Percentiles rank a stretch among this genome's conserved stretches.
Evolutionary conservation across 2,329 filamentous ascomycete species (phyloP).

Genomic region (Biscogniauxia sp.): DNA sequence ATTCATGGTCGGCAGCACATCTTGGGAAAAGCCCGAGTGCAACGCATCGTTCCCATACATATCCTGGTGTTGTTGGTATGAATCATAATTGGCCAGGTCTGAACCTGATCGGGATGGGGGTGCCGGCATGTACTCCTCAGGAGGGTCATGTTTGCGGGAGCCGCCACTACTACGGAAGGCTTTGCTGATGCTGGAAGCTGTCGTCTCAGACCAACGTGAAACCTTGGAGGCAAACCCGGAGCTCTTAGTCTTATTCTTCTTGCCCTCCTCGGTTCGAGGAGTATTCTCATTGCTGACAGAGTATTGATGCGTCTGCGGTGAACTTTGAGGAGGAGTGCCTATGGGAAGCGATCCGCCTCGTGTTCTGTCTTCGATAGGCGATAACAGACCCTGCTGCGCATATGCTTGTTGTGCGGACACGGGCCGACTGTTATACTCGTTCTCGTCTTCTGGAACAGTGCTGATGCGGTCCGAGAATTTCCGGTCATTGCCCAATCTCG

Average conservation of each 20-base stretch:
- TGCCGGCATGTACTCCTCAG: slow-evolving; percentile 57
- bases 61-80: slow-evolving; percentile 51
- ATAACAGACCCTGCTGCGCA: slow-evolving; percentile 59
- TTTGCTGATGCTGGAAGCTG: slow-evolving; percentile 79
- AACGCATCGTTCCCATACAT: slow-evolving; percentile 61
- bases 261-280: slow-evolving; percentile 69
- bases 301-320: slow-evolving; percentile 36
- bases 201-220: slow-evolving; percentile 96
- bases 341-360: slow-evolving; percentile 54
- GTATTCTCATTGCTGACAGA: slow-evolving; percentile 77
- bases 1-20: slow-evolving; percentile 36
- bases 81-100: slow-evolving; percentile 67
- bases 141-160: slow-evolving; percentile 56
- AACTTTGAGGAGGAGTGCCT: slow-evolving; percentile 56
- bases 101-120: slow-evolving; percentile 74
- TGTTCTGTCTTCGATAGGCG: slow-evolving; percentile 54
- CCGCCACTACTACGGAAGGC: slow-evolving; percentile 68
- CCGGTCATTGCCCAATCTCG: slow-evolving; percentile 46
- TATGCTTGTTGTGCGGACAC: slow-evolving; percentile 46
- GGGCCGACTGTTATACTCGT: slow-evolving; percentile 55
- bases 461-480: slow-evolving; percentile 77
- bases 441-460: slow-evolving; percentile 84
- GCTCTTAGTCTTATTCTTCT: slow-evolving; percentile 84
- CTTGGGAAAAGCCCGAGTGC: slow-evolving; percentile 55
- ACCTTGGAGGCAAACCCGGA: slow-evolving; percentile 86